Percentiles rank a stretch among this genome's conserved stretches.
These are phyloP conservation scores for Colletotrichum filicis DNA, from an alignment of 2,329 filamentous ascomycete genomes.

Conservation along the genomic window DNA sequence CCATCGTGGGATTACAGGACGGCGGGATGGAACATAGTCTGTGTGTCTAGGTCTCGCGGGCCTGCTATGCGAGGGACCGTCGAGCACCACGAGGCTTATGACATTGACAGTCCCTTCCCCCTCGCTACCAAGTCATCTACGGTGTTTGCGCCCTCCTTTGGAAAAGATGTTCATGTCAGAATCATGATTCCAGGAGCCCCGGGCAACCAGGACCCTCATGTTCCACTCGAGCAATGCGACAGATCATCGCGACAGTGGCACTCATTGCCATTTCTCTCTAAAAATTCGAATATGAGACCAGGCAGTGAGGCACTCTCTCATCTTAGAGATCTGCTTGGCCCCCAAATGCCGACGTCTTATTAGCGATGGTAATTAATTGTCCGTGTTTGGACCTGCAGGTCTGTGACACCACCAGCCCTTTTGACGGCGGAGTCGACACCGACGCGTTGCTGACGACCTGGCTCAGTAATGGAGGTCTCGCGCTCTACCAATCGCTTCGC, in stretches of 20 bases:
- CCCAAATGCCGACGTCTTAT: conserved; percentile 23
- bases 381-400: background rate
- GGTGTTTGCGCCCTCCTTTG: background rate
- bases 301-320: background rate
- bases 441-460: background rate
- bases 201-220: background rate
- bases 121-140: background rate
- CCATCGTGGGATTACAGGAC: conserved; percentile 16
- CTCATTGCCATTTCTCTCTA: conserved; percentile 7
- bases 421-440: background rate
- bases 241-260: background rate
- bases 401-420: conserved; percentile 4
- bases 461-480: background rate
- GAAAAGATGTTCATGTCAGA: conserved; percentile 4
- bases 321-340: background rate
- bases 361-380: background rate
- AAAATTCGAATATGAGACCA: background rate
- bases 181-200: background rate
- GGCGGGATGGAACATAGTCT: conserved; percentile 5
- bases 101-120: background rate
- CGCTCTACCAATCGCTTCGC: conserved; percentile 8
- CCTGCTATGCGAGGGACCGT: background rate
- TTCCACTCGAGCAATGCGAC: background rate
- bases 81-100: background rate
- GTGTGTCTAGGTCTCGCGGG: background rate